These are phyloP conservation scores for Claviceps maximensis DNA, from an alignment of 2,329 filamentous ascomycete species.

Conservation along the genomic window DNA sequence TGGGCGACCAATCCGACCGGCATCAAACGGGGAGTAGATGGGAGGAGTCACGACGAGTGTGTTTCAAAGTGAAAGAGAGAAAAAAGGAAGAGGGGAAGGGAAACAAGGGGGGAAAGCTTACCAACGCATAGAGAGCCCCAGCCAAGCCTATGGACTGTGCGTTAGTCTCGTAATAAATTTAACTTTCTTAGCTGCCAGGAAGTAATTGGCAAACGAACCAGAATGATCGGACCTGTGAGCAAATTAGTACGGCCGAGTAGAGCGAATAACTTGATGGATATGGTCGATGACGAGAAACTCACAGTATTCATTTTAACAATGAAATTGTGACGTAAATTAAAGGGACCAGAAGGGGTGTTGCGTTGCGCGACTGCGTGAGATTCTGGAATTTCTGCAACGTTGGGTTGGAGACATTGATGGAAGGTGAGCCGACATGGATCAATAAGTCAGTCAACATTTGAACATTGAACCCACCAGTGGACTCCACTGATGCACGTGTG, in stretches of 20 bases:
- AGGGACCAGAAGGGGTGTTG: neutral
- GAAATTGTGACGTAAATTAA: neutral
- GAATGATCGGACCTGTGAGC: slow-evolving; percentile 46
- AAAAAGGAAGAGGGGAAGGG: too few species aligned
- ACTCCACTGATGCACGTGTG: too few species aligned
- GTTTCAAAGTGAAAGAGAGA: too few species aligned
- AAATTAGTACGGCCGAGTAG: neutral
- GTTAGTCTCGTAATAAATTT: neutral
- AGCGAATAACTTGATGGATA: neutral
- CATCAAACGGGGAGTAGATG: too few species aligned
- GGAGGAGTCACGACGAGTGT: neutral
- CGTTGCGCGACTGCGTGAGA: neutral
- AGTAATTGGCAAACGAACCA: slow-evolving; percentile 33
- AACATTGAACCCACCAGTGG: too few species aligned
- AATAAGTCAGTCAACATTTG: too few species aligned
- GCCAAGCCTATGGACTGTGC: slow-evolving; percentile 54
- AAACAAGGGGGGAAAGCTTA: slow-evolving; percentile 27
- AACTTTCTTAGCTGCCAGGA: neutral
- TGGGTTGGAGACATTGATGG: too few species aligned
- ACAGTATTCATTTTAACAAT: slow-evolving; percentile 43
- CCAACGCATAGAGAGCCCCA: slow-evolving; percentile 82
- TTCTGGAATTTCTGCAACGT: neutral
- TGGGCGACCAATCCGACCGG: too few species aligned
- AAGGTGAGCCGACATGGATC: too few species aligned
- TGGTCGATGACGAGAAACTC: slow-evolving; percentile 13